A percentile compares a stretch with the other conserved stretches of the same genome.
Evolutionary conservation across 1,139 yeast genomes (phyloP).

Genomic region (Insectozyma bohioensis): DNA sequence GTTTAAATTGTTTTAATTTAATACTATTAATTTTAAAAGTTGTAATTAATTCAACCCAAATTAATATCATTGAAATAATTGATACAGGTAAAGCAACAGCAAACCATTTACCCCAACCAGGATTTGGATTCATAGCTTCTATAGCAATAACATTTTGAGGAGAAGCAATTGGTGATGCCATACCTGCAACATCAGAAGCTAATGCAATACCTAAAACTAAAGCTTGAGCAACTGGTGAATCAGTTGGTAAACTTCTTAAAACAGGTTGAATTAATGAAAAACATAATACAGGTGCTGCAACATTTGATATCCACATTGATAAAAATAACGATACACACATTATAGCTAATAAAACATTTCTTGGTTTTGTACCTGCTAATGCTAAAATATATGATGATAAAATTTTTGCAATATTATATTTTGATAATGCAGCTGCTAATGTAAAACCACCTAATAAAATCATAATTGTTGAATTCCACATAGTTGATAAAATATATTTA

Average conservation of each 20-base stretch:
- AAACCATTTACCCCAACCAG: slow-evolving; percentile 96
- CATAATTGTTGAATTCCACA: slow-evolving; percentile 96
- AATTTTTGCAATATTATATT: slow-evolving; percentile 83
- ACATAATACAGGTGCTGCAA: slow-evolving; percentile 93
- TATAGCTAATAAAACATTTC: slow-evolving; percentile 68
- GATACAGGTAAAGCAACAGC: slow-evolving; percentile 81
- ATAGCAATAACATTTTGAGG: slow-evolving; percentile 93
- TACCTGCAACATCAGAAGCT: slow-evolving; percentile 91
- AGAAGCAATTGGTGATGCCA: slow-evolving; percentile 94
- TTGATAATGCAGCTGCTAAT: slow-evolving; percentile 88
- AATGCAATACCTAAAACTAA: slow-evolving; percentile 86
- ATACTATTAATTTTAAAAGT: slow-evolving; percentile 59
- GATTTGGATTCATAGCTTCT: slow-evolving; percentile 83
- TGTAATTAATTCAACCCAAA: slow-evolving; percentile 70
- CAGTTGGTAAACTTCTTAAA: slow-evolving; percentile 75
- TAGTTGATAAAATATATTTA: slow-evolving; percentile 70
- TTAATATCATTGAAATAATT: slow-evolving; percentile 54
- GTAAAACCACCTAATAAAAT: slow-evolving; percentile 90
- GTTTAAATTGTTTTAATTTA: slow-evolving; percentile 55
- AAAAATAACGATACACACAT: slow-evolving; percentile 84
- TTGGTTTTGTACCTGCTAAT: slow-evolving; percentile 84
- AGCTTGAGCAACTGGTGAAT: slow-evolving; percentile 77
- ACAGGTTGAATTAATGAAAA: slow-evolving; percentile 88
- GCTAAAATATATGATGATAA: slow-evolving; percentile 79
- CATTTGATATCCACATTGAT: slow-evolving; percentile 95